phyloP scores from a whole-genome alignment of 1,139 yeast genomes.

The Kodamaea suecica region DNA sequence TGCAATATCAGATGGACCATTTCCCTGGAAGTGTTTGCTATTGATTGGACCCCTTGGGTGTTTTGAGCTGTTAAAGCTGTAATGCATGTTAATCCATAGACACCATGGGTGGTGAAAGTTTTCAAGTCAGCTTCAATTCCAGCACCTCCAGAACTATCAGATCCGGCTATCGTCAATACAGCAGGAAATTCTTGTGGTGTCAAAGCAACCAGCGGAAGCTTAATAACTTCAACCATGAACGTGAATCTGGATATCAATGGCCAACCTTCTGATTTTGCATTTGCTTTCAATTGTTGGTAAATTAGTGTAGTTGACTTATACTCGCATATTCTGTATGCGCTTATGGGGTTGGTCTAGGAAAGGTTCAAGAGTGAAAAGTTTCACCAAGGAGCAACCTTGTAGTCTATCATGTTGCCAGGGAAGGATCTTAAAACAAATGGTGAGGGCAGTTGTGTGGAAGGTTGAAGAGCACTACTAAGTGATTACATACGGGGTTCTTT shows the following conservation, averaged over 20 bases:
- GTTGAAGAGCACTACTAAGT: no score
- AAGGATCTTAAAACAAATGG: no score
- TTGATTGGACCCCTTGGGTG: constrained; percentile 54
- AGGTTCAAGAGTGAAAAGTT: not conserved
- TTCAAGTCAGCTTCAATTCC: constrained; percentile 93
- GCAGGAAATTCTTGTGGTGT: constrained; percentile 21
- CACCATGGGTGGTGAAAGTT: constrained; percentile 73
- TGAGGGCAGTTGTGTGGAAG: no score
- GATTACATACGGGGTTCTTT: no score
- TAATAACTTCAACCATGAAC: not conserved
- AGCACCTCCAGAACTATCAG: constrained; percentile 92
- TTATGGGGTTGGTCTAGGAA: not conserved
- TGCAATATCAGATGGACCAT: constrained; percentile 48
- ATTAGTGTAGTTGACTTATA: no score
- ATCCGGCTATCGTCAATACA: constrained; percentile 73
- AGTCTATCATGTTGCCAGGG: no score
- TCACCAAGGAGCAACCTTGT: not conserved
- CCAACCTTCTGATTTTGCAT: not conserved
- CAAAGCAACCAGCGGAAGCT: not conserved
- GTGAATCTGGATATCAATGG: not conserved
- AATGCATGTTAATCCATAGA: constrained; percentile 78
- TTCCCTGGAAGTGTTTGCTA: constrained; percentile 45
- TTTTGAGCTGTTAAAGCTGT: constrained; percentile 86
- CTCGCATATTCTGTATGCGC: no score
- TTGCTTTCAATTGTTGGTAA: not conserved